Base-by-base conservation (phyloP, 345 rosid genomes). In the Boechera stricta region DNA sequence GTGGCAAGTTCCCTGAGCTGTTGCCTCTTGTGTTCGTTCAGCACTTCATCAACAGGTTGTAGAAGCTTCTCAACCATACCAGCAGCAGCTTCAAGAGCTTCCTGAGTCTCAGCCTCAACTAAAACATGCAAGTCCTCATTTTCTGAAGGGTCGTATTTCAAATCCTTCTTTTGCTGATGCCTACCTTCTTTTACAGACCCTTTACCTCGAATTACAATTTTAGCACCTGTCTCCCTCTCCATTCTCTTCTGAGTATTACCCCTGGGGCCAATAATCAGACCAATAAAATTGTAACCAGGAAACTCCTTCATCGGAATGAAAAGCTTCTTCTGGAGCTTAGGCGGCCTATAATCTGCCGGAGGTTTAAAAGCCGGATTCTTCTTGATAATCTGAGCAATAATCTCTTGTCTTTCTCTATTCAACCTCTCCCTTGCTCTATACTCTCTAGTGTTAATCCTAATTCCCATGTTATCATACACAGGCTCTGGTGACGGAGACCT, bases 401-500 rank as follows among this genome's bases (percentile, higher is more conserved):
- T 93, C 68, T 96, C 99, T 71, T 89, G 99, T 48, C 97, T 86
- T 81, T 96, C 98, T 76, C 85, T 87, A 71, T 83, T 93, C 91
- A 93, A 77, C 79, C 88, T 86, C 87, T 91, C 97, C 57, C 96
- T 80, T 3, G 97, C 99, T 75, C 97, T 83, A 59, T 86, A 90
- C 76, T 96, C 99, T 64, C 98, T 88, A 49, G 89, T 91, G 51
- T 93, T 89, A 4, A 93, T 88, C 86, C 98, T 87, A 74, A 88
- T 86, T 26, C 98, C 99, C 94, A 89, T 85, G 78, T 88, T 90
- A 86, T 91, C 99, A 78, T 96, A 96, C 5, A 96, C 77, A 0
- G 98, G 99, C 74, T 96, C 97, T 0, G 98, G 99, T 5, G 99
- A 96, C 44, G 99, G 99, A 48, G 96, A 93, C 84, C 99, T 82